These are phyloP conservation scores for Penicillium silybi DNA, from an alignment of 495 filamentous ascomycete genomes.

Conservation along the genomic window DNA sequence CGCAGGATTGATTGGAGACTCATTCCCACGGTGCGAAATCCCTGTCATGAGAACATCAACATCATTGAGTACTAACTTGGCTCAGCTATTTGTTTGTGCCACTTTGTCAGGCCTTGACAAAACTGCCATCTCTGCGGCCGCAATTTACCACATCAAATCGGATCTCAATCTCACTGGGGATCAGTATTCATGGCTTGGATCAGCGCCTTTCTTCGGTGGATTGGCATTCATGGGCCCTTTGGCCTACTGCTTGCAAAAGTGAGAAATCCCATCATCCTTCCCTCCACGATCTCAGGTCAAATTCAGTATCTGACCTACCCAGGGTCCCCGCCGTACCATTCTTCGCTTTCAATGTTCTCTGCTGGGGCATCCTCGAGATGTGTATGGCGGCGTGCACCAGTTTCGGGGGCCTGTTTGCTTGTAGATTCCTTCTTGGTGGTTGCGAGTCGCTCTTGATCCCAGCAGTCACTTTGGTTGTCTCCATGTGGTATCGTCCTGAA, in stretches of 20 bases:
- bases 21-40: neutral
- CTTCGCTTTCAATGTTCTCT: neutral
- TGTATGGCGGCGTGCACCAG: slow-evolving; percentile 3
- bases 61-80: neutral
- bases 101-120: slow-evolving; percentile 4
- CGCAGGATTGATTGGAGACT: slow-evolving; percentile 3
- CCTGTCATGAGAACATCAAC: neutral
- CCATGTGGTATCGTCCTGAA: slow-evolving; percentile 5
- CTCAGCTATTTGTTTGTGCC: slow-evolving; percentile 1
- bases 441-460: slow-evolving; percentile 1
- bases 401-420: neutral
- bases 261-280: too few relatives aligned
- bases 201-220: slow-evolving; percentile 45
- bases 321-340: slow-evolving; percentile 1
- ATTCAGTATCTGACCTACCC: too few relatives aligned
- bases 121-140: neutral
- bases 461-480: slow-evolving; percentile 14
- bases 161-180: slow-evolving; percentile 37
- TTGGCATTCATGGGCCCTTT: slow-evolving; percentile 18
- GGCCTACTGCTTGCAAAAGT: neutral
- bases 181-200: slow-evolving; percentile 49
- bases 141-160: neutral
- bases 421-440: slow-evolving; percentile 1
- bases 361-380: slow-evolving; percentile 3
- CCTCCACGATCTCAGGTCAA: too few relatives aligned